Percentiles rank a stretch among this genome's conserved stretches.
Evolutionary conservation across 176 grass and related monocot species (phyloP).

Genomic region (Guadua angustifolia): DNA sequence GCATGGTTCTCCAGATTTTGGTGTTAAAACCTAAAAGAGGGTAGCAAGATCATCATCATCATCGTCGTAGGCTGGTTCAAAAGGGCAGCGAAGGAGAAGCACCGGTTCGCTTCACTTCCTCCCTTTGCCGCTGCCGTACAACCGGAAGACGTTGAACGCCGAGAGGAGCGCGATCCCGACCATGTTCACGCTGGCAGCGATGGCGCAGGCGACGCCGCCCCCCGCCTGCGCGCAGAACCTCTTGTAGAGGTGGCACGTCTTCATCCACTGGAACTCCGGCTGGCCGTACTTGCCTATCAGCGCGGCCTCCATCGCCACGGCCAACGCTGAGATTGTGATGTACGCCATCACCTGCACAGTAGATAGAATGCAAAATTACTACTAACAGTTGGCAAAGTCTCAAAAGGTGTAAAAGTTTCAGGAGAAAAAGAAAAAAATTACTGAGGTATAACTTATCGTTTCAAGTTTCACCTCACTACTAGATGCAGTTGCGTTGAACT

Average conservation of each 20-base stretch:
- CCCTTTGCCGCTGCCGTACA: constrained; percentile 60
- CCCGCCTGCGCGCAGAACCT: constrained; percentile 75
- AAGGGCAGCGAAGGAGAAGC: background rate
- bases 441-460: background rate
- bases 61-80: background rate
- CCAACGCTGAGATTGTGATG: constrained; percentile 56
- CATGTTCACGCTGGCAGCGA: constrained; percentile 52
- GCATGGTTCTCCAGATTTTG: background rate
- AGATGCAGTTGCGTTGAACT: background rate
- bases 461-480: background rate
- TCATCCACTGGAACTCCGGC: constrained; percentile 91
- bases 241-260: constrained; percentile 77
- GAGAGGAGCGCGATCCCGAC: constrained; percentile 63
- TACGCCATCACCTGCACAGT: constrained; percentile 73
- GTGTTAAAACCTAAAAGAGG: constrained; percentile 26
- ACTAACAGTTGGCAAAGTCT: background rate
- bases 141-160: constrained; percentile 88
- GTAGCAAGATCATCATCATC: background rate
- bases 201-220: constrained; percentile 54
- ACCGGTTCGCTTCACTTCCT: constrained; percentile 33
- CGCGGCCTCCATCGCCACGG: constrained; percentile 64
- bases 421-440: background rate
- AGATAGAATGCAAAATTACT: background rate
- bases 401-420: background rate
- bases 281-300: constrained; percentile 63